Percentiles rank a stretch among this genome's conserved stretches.
Evolutionary conservation across 2,329 filamentous ascomycete species (phyloP).

Genomic region (Huntiella savannae): DNA sequence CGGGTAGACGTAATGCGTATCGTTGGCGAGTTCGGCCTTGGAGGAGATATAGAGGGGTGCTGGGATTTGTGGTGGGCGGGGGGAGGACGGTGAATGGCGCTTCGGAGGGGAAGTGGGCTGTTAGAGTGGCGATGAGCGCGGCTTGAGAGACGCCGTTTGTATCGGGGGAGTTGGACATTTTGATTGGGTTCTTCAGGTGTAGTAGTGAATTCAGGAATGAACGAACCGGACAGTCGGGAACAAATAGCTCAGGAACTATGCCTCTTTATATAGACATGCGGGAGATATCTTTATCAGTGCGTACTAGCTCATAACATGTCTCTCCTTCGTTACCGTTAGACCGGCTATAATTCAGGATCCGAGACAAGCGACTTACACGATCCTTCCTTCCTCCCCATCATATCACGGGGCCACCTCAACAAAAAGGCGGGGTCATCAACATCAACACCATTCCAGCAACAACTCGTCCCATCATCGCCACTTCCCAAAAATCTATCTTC

Average conservation of each 20-base stretch:
- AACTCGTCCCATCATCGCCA: no score
- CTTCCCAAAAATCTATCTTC: no score
- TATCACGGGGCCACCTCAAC: no score
- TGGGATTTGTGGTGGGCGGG: neutral
- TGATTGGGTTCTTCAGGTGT: neutral
- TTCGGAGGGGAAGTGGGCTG: constrained; percentile 4
- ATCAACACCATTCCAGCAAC: no score
- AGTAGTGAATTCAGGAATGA: neutral
- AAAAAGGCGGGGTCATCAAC: no score
- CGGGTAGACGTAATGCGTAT: constrained; percentile 5
- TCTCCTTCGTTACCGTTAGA: neutral
- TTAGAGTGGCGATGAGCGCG: neutral
- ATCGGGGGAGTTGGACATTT: neutral
- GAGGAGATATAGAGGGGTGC: constrained; percentile 5
- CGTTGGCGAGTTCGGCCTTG: constrained; percentile 5
- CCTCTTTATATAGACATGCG: neutral
- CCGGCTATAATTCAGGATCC: neutral
- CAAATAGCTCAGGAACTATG: neutral
- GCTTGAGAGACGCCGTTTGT: constrained; percentile 9
- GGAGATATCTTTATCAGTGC: no score
- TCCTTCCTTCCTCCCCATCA: no score
- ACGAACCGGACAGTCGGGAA: neutral
- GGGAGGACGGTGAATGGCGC: constrained; percentile 1
- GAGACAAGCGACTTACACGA: no score
- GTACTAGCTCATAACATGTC: no score